Base-by-base conservation (phyloP, 2,329 filamentous ascomycete genomes). In the Capronia coronata region DNA sequence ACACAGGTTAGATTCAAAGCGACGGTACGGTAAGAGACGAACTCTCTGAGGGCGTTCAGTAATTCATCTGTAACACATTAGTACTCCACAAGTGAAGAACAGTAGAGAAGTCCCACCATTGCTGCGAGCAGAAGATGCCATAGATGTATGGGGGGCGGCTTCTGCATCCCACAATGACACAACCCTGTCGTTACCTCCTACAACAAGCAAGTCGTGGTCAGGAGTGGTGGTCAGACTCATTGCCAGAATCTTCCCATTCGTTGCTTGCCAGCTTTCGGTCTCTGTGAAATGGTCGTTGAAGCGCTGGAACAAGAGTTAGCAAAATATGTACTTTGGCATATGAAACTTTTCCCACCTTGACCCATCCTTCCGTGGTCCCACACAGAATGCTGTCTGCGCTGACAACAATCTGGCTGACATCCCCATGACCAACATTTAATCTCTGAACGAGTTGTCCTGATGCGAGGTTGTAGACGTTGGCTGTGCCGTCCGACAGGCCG, bases 391-490 rank as follows among this genome's bases (percentile, higher is more conserved):
- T 84, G 0, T 89, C 88, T 69, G 87, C 88, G 19, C 86, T 84
- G 19, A 61, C 47, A 27, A 56, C 49, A 11, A 61, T 57, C 29
- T 60, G 54, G 35, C 48, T 57, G 67, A 96, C 84, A 56, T 88
- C 84, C 37, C 97, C 74, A 0, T 88, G 84, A 74, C 94, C 88
- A 4, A 59, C 48, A 65, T 97, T 88, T 63, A 98, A 84, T 14
- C 87, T 89, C 49, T 93, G 79, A 38, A 98, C 76, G 42, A 93
- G 83, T 68, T 98, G 93, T 46, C 85, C 83, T 0, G 93, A 97
- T 64, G 97, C 91, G 11, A 98, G 75, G 64, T 98, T 94, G 91
- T 94, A 98, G 9, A 98, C 80, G 65, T 97, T 91, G 52, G 98
- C 81, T 43, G 94, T 79, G 18, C 93, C 94, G 32, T 87, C 83